Conservation (phyloP, 208 protist species). For the Leptomonas seymouri region DNA sequence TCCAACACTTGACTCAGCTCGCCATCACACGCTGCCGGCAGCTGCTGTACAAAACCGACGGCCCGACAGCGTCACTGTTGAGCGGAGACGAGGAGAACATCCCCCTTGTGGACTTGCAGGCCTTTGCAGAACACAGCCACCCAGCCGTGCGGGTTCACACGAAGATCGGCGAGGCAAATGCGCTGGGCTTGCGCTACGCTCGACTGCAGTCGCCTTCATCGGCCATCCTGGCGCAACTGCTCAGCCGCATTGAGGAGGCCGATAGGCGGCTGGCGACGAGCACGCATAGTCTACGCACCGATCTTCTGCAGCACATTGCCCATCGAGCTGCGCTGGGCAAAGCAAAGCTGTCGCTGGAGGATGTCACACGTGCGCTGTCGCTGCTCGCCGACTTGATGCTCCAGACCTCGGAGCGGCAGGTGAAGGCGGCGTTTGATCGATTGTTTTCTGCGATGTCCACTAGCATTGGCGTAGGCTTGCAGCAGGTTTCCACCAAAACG, state of each 20-base stretch:
- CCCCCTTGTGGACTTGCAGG: conserved; percentile 71
- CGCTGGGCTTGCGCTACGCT: conserved; percentile 69
- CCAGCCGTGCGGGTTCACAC: conserved; percentile 68
- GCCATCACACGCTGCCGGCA: conserved; percentile 63
- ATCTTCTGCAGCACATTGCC: conserved; percentile 77
- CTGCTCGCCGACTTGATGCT: conserved; percentile 42
- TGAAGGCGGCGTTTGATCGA: conserved; percentile 38
- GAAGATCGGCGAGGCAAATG: conserved; percentile 70
- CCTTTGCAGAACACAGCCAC: conserved; percentile 57
- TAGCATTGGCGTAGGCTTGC: conserved; percentile 61
- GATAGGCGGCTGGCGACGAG: not conserved
- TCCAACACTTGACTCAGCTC: conserved; percentile 46
- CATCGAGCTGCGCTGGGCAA: conserved; percentile 56
- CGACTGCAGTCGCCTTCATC: conserved; percentile 47
- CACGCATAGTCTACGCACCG: conserved; percentile 38
- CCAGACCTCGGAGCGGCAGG: conserved; percentile 21
- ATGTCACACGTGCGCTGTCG: conserved; percentile 68
- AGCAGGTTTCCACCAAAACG: conserved; percentile 26
- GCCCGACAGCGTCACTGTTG: conserved; percentile 51
- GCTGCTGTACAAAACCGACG: conserved; percentile 60
- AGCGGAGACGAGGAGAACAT: conserved; percentile 74
- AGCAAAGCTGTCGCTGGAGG: conserved; percentile 41
- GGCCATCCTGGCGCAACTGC: conserved; percentile 53
- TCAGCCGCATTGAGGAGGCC: conserved; percentile 49
- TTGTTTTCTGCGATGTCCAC: conserved; percentile 53